Conservation (phyloP, 2,329 filamentous ascomycete species). For the Tolypocladium tropicale region DNA sequence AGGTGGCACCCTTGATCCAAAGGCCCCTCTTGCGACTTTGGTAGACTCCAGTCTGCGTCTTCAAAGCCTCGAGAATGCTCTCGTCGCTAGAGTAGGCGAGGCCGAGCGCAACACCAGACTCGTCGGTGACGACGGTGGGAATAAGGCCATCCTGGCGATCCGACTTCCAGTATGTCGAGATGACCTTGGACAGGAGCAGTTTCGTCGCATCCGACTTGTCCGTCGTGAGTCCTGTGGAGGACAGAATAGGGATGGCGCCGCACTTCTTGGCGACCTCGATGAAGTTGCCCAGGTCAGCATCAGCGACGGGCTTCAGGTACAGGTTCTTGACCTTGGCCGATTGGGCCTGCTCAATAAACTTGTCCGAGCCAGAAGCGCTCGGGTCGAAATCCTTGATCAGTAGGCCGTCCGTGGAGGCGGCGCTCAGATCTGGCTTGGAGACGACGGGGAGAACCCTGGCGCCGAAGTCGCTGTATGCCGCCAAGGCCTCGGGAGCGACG, state of each 20-base stretch:
- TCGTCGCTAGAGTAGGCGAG: slow-evolving; percentile 91
- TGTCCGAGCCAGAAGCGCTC: slow-evolving; percentile 25
- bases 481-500: slow-evolving; percentile 60
- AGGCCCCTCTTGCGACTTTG: slow-evolving; percentile 91
- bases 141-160: slow-evolving; percentile 78
- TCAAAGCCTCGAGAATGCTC: slow-evolving; percentile 77
- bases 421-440: slow-evolving; percentile 32
- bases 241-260: slow-evolving; percentile 61
- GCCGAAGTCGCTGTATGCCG: slow-evolving; percentile 44
- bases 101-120: slow-evolving; percentile 73
- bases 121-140: slow-evolving; percentile 84
- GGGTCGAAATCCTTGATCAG: slow-evolving; percentile 43
- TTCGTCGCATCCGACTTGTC: slow-evolving; percentile 49
- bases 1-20: slow-evolving; percentile 94
- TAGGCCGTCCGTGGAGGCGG: slow-evolving; percentile 37
- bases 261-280: slow-evolving; percentile 37
- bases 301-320: slow-evolving; percentile 40
- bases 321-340: slow-evolving; percentile 34
- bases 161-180: slow-evolving; percentile 66
- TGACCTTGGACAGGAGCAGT: slow-evolving; percentile 53
- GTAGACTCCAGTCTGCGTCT: slow-evolving; percentile 74
- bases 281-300: slow-evolving; percentile 33
- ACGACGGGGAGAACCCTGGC: slow-evolving; percentile 45
- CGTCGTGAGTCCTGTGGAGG: slow-evolving; percentile 59
- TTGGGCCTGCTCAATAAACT: slow-evolving; percentile 34